Evolutionary conservation across 169 alveolate genomes (phyloP).

Genomic region (Plasmodium vivax): DNA sequence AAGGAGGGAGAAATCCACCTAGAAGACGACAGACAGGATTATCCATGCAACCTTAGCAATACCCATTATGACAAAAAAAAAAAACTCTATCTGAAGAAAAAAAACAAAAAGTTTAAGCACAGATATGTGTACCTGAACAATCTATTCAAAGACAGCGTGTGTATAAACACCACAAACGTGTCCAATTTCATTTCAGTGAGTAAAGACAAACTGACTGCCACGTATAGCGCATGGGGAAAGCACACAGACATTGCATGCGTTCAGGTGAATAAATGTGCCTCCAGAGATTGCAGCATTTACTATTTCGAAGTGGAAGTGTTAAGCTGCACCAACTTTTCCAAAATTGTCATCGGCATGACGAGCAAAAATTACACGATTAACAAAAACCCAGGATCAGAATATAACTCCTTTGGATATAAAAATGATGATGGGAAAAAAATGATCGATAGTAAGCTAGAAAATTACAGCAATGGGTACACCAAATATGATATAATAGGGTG

Average conservation of each 20-base stretch:
- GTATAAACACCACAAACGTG: constrained; percentile 45
- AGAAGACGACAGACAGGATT: constrained; percentile 9
- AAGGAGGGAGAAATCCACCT: not conserved
- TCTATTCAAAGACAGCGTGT: constrained; percentile 40
- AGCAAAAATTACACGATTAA: constrained; percentile 77
- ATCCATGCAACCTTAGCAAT: not conserved
- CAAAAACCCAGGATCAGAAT: constrained; percentile 85
- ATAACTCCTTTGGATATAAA: constrained; percentile 85
- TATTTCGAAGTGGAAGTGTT: constrained; percentile 85
- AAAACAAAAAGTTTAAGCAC: constrained; percentile 48
- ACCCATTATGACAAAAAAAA: constrained; percentile 35
- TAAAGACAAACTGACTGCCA: constrained; percentile 63
- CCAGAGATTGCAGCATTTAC: constrained; percentile 82
- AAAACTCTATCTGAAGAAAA: constrained; percentile 30
- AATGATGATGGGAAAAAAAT: constrained; percentile 84
- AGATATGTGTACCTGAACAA: constrained; percentile 32
- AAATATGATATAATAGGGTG: constrained; percentile 87
- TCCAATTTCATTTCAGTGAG: constrained; percentile 68
- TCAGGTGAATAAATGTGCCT: constrained; percentile 83
- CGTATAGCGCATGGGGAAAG: constrained; percentile 67
- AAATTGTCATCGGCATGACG: constrained; percentile 86
- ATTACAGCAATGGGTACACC: constrained; percentile 82
- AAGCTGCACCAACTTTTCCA: constrained; percentile 75
- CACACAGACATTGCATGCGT: constrained; percentile 80
- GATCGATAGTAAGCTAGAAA: constrained; percentile 76